Conservation (phyloP, 2,329 filamentous ascomycete genomes). For the Xylariaceae sp. region DNA sequence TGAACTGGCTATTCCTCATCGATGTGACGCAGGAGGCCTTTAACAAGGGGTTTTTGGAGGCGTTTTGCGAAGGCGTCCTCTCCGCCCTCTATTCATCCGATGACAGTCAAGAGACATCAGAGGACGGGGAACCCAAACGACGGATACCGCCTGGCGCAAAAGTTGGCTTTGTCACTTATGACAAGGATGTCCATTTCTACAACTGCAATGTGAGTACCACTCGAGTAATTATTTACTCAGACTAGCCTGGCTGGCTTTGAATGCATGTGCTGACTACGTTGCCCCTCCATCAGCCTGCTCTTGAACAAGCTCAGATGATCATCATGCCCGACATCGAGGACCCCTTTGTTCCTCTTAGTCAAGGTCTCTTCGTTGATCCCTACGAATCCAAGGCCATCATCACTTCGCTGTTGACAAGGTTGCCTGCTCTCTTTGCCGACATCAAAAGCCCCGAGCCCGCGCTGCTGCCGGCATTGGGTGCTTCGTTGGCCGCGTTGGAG, state of each 20-base stretch:
- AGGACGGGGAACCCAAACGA: constrained; percentile 47
- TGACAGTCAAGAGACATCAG: constrained; percentile 45
- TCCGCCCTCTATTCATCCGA: constrained; percentile 74
- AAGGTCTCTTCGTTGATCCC: constrained; percentile 91
- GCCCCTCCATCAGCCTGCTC: constrained; percentile 47
- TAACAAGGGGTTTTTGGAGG: constrained; percentile 84
- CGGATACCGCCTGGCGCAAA: constrained; percentile 73
- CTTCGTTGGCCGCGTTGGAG: constrained; percentile 76
- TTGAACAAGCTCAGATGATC: constrained; percentile 93
- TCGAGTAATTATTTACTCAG: no score
- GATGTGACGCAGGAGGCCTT: constrained; percentile 90
- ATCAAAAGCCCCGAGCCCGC: constrained; percentile 90
- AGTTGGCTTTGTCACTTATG: constrained; percentile 91
- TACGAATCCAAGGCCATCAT: constrained; percentile 81
- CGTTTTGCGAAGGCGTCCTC: constrained; percentile 84
- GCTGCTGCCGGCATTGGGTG: constrained; percentile 75
- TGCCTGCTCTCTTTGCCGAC: constrained; percentile 80
- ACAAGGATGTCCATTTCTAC: constrained; percentile 97
- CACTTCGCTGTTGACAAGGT: constrained; percentile 72
- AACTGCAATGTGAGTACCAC: constrained; percentile 76
- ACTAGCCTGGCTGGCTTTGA: no score
- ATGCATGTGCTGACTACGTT: neutral
- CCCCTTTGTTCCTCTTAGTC: constrained; percentile 86
- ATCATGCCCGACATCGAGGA: constrained; percentile 98
- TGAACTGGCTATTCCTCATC: constrained; percentile 86